Percentiles rank a stretch among this genome's conserved stretches.
Evolutionary conservation across 163 green algal genomes (phyloP).

Genomic region (Chlorella variabilis): DNA sequence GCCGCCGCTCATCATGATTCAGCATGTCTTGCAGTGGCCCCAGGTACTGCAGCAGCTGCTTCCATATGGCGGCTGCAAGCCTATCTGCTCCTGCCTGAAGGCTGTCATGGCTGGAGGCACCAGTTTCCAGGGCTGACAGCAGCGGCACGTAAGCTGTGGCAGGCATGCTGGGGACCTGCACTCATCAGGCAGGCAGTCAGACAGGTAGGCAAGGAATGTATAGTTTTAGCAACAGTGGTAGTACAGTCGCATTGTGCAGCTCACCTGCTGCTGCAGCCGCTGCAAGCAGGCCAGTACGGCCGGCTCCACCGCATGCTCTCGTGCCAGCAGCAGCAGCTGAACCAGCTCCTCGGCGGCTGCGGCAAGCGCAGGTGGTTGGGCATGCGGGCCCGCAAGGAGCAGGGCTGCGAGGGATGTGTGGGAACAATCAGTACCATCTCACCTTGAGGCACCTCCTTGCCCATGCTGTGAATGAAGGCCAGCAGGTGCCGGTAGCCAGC

Average conservation of each 20-base stretch:
- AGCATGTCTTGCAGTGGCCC: conserved; percentile 16
- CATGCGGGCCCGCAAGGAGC: too few species aligned
- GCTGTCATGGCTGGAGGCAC: neutral
- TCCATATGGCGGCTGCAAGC: neutral
- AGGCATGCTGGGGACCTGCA: neutral
- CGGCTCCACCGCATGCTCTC: conserved; percentile 10
- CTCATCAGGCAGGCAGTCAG: too few species aligned
- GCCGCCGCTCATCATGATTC: neutral
- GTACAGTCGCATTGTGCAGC: neutral
- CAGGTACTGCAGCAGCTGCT: neutral
- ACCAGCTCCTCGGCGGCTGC: neutral
- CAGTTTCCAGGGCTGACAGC: neutral
- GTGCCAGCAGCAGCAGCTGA: conserved; percentile 9
- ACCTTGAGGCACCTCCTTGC: conserved; percentile 5
- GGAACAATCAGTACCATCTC: neutral
- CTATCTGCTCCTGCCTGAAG: neutral
- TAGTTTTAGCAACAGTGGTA: too few species aligned
- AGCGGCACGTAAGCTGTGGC: neutral
- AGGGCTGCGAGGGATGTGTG: too few species aligned
- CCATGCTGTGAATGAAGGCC: conserved; percentile 27
- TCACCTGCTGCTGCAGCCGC: neutral
- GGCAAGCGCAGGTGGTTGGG: too few species aligned
- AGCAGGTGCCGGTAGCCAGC: neutral
- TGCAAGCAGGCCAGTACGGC: neutral
- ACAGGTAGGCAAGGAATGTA: neutral